Evolutionary conservation across 306 rosid genomes (phyloP).

Genomic region (Bauhinia variegata): DNA sequence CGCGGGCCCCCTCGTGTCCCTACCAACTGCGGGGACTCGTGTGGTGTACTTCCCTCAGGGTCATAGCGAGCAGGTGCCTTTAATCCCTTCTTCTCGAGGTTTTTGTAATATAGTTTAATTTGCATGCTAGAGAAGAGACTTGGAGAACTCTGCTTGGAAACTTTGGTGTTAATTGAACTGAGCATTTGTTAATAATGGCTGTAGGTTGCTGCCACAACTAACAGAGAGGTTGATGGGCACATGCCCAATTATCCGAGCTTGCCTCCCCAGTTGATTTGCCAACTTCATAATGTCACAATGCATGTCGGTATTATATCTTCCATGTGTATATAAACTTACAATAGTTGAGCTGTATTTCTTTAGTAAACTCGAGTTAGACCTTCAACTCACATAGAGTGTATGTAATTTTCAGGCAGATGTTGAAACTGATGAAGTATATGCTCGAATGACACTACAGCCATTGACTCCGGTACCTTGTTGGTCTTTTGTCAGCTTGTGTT

Average conservation of each 20-base stretch:
- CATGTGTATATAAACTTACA: slow-evolving; percentile 1
- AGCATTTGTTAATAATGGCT: no score
- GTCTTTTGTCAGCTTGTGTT: slow-evolving; percentile 14
- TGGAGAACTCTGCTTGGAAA: slow-evolving; percentile 15
- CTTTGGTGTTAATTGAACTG: slow-evolving; percentile 27
- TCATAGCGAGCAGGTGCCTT: slow-evolving; percentile 77
- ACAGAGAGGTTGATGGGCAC: slow-evolving; percentile 78
- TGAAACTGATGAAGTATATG: slow-evolving; percentile 93
- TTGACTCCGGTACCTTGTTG: slow-evolving; percentile 63
- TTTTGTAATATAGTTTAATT: slow-evolving; percentile 23
- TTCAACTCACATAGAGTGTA: slow-evolving; percentile 27
- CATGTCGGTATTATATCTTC: slow-evolving; percentile 59
- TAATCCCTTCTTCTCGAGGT: neutral
- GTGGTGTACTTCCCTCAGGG: slow-evolving; percentile 91
- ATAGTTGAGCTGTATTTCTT: slow-evolving; percentile 11
- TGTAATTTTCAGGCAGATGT: slow-evolving; percentile 82
- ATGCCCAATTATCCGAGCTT: slow-evolving; percentile 82
- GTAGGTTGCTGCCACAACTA: slow-evolving; percentile 52
- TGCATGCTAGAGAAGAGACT: slow-evolving; percentile 13
- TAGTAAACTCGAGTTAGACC: neutral
- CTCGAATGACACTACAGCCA: slow-evolving; percentile 92
- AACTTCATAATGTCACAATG: slow-evolving; percentile 85
- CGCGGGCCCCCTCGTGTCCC: slow-evolving; percentile 85
- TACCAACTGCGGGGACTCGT: slow-evolving; percentile 73
- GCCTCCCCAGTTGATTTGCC: slow-evolving; percentile 83